Base-by-base conservation (phyloP, 2,329 filamentous ascomycete species). In the Diaporthe sp. region DNA sequence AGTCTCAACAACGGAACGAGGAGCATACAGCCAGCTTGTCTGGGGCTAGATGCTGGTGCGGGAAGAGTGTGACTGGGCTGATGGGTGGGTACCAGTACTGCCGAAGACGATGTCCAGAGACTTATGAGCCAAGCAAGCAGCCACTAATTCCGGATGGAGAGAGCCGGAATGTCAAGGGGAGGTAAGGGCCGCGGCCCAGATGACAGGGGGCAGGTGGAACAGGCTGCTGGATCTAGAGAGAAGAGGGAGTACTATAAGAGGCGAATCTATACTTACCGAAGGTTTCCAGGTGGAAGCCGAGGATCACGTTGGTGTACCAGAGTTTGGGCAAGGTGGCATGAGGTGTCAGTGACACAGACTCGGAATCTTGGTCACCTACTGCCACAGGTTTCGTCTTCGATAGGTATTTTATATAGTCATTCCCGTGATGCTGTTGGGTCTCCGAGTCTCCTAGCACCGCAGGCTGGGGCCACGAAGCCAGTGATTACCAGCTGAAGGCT, bases 201-300 rank as follows among this genome's bases (percentile, higher is more conserved):
- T n/a, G 47, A 58, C 73, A 73, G 58, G 71, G 73, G 47, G 53
- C 47, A 58, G 56, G 50, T 61, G 66, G 27, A 66, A 61, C 44
- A 37, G 22, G 51, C 25, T 47, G 55, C 32, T 32, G 27, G 37
- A 39, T 73, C 39, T 39, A 53, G 58, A 75, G 50, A 25, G 50
- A 13, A 32, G 63, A 68, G 50, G 27, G 27, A 27, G 22, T 51
- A 44, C 50, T 55, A 53, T 51, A 63, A 47, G 71, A 73, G 56
- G 61, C 65, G 58, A 73, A 44, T 51, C 15, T 75, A 55, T 32
- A 70, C 71, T 61, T 71, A 73, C 58, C 51, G 47, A 65, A 37
- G 39, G 58, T 50, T 30, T 55, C 39, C 22, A 32, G 47, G 59
- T 75, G 65, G 55, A 70, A 61, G 42, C 58, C 39, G 55, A 39